Percentiles rank a stretch among this genome's conserved stretches.
Evolutionary conservation across 179 eudicot species (phyloP).

Genomic region (Beta lomatogona): DNA sequence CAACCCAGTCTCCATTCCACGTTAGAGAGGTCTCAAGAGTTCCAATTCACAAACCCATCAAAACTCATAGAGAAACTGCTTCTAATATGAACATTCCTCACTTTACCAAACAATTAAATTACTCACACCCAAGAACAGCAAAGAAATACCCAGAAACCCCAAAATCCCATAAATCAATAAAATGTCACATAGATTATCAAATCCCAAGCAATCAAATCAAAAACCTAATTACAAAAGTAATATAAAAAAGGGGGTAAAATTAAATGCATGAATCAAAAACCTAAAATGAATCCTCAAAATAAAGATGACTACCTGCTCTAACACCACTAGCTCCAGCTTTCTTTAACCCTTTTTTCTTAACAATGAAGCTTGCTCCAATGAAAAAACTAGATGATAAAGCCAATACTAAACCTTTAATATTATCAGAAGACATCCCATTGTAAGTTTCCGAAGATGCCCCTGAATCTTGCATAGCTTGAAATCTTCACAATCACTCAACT

Average conservation of each 20-base stretch:
- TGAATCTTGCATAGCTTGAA: conserved; percentile 32
- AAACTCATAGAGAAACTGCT: too few species aligned
- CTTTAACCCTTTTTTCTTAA: conserved; percentile 52
- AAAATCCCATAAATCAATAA: neutral
- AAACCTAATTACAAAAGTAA: neutral
- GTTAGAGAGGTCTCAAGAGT: neutral
- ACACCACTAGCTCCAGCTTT: conserved; percentile 48
- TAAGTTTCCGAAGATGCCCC: conserved; percentile 21
- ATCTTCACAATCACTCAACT: neutral
- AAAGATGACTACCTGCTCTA: conserved; percentile 38
- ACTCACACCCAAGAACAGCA: neutral
- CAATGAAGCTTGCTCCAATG: conserved; percentile 54
- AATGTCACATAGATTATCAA: neutral
- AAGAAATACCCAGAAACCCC: neutral
- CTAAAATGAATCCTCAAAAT: neutral
- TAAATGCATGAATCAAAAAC: neutral
- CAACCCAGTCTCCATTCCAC: neutral
- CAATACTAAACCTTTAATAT: conserved; percentile 47
- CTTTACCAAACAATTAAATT: neutral
- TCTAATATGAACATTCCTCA: too few species aligned
- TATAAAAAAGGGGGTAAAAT: neutral
- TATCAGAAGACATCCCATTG: conserved; percentile 55
- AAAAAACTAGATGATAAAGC: conserved; percentile 53
- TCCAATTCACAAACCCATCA: neutral
- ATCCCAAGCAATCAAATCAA: neutral